A percentile compares a stretch with the other conserved stretches of the same genome.
Evolutionary conservation across 768 basidiomycete species (phyloP).

Genomic region (Pisolithus marmoratus): DNA sequence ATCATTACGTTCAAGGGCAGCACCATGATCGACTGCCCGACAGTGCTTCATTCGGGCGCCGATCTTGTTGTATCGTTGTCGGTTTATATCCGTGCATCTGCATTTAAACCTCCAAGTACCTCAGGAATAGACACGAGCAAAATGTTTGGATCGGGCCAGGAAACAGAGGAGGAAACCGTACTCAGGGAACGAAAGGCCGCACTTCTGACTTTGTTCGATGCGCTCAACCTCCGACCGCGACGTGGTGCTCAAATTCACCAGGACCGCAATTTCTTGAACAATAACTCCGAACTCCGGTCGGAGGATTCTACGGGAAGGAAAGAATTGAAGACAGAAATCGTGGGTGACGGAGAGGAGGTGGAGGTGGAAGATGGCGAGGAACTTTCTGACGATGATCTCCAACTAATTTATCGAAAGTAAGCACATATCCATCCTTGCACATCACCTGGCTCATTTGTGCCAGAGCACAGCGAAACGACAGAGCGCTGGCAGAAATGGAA

Average conservation of each 20-base stretch:
- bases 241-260: slow-evolving; percentile 34
- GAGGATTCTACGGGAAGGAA: slow-evolving; percentile 16
- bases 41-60: slow-evolving; percentile 63
- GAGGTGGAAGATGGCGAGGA: slow-evolving; percentile 84
- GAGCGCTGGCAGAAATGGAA: slow-evolving; percentile 71
- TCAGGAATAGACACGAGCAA: slow-evolving; percentile 26
- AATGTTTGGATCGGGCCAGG: slow-evolving; percentile 70
- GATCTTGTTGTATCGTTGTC: slow-evolving; percentile 74
- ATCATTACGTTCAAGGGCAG: slow-evolving; percentile 62
- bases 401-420: slow-evolving; percentile 81
- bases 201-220: slow-evolving; percentile 66
- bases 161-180: slow-evolving; percentile 73
- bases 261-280: slow-evolving; percentile 30
- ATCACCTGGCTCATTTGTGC: slow-evolving; percentile 4
- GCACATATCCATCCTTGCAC: not conserved
- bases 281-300: slow-evolving; percentile 36
- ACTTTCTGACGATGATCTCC: slow-evolving; percentile 72
- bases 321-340: slow-evolving; percentile 56
- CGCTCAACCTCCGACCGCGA: slow-evolving; percentile 63
- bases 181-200: slow-evolving; percentile 77
- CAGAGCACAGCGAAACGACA: slow-evolving; percentile 84
- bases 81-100: slow-evolving; percentile 60
- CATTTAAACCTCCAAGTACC: slow-evolving; percentile 51
- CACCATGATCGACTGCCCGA: slow-evolving; percentile 75
- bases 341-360: slow-evolving; percentile 76